Evolutionary conservation across 202 grass and related monocot species (phyloP).

Genomic region (Thinopyrum obtusiflorum): DNA sequence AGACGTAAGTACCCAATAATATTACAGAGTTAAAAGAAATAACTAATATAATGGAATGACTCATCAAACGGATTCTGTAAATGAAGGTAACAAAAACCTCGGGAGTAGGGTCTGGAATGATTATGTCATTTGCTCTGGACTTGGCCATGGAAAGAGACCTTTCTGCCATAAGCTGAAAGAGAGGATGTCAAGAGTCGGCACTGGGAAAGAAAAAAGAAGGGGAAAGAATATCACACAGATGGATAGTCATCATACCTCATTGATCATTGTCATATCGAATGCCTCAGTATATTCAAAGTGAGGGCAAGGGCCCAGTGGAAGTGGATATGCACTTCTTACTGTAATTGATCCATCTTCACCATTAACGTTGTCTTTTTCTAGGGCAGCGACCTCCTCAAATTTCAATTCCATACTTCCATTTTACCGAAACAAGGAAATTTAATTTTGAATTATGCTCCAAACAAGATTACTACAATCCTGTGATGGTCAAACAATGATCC

Average conservation of each 20-base stretch:
- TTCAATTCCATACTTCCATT: neutral
- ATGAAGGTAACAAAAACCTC: neutral
- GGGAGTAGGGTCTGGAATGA: constrained; percentile 12
- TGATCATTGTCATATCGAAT: neutral
- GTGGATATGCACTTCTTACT: neutral
- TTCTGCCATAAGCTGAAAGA: neutral
- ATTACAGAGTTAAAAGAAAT: neutral
- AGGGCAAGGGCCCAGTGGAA: neutral
- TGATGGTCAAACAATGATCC: no score
- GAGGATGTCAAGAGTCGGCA: constrained; percentile 3
- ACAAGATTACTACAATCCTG: neutral
- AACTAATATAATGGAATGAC: neutral
- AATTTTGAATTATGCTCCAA: neutral
- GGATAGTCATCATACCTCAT: neutral
- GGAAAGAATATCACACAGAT: neutral
- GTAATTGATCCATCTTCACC: neutral
- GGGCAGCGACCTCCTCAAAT: neutral
- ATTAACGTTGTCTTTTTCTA: neutral
- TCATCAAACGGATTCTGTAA: neutral
- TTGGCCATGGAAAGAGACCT: neutral
- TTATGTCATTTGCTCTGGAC: constrained; percentile 23
- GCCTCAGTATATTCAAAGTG: neutral
- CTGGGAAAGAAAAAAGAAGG: neutral
- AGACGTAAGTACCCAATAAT: neutral
- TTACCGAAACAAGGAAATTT: neutral